Percentiles rank a stretch among this genome's conserved stretches.
phyloP scores from a whole-genome alignment of 2,329 filamentous ascomycete genomes.

The Diaporthe eres region DNA sequence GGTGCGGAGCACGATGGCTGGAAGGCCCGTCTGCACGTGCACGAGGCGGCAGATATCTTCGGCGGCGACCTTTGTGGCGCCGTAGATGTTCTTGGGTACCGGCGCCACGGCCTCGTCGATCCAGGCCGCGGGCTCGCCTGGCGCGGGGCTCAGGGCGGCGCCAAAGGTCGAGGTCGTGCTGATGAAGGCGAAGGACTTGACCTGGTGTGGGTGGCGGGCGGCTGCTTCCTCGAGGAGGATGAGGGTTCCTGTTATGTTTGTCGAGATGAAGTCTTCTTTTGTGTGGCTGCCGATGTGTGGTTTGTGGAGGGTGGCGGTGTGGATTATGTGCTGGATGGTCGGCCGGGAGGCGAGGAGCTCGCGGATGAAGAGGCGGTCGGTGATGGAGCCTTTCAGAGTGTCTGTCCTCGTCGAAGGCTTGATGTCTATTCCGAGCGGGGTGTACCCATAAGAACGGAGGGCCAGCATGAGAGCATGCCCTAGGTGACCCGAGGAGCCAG shows the following conservation, averaged over 20 bases:
- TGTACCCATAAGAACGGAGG: constrained; percentile 56
- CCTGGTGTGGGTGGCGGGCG: constrained; percentile 45
- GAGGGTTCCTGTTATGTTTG: constrained; percentile 61
- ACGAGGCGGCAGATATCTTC: constrained; percentile 62
- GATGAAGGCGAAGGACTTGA: constrained; percentile 58
- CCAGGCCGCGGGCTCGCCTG: constrained; percentile 57
- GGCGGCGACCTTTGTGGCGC: constrained; percentile 62
- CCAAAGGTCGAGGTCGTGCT: constrained; percentile 64
- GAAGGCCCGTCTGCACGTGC: constrained; percentile 55
- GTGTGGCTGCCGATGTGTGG: constrained; percentile 61
- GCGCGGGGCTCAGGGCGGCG: constrained; percentile 53
- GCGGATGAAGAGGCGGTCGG: constrained; percentile 52
- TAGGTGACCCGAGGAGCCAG: constrained; percentile 62
- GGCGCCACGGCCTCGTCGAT: constrained; percentile 59
- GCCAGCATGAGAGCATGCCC: constrained; percentile 61
- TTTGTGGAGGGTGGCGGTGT: constrained; percentile 63
- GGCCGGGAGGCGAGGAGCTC: constrained; percentile 50
- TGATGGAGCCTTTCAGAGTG: constrained; percentile 54
- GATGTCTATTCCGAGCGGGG: constrained; percentile 60
- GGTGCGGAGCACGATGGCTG: constrained; percentile 60
- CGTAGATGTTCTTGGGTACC: constrained; percentile 63
- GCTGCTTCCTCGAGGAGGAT: constrained; percentile 58
- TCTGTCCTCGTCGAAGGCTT: constrained; percentile 49
- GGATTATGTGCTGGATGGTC: constrained; percentile 57
- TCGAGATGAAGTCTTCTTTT: constrained; percentile 59